These are phyloP conservation scores for Lodderomyces margitis DNA, from an alignment of 1,139 yeast genomes.

Conservation along the genomic window DNA sequence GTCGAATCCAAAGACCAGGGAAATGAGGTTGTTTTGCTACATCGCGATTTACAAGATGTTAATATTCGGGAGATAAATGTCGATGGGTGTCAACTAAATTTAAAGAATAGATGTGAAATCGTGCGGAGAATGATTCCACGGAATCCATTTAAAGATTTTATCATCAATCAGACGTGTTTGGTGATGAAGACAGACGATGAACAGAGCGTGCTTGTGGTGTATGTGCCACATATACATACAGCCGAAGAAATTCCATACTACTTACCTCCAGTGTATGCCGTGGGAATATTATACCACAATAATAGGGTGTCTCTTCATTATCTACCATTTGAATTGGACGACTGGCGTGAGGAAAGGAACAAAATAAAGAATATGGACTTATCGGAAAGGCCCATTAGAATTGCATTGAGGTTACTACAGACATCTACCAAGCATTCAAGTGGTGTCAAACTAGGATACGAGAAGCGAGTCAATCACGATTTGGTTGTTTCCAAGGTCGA, in stretches of 20 bases:
- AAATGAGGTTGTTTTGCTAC: constrained; percentile 37
- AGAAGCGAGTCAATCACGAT: constrained; percentile 87
- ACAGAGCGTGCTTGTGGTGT: constrained; percentile 52
- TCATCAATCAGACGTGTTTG: constrained; percentile 82
- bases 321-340: constrained; percentile 52
- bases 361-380: constrained; percentile 37
- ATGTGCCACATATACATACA: constrained; percentile 66
- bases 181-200: constrained; percentile 29
- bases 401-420: constrained; percentile 73
- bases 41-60: constrained; percentile 55
- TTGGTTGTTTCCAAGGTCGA: constrained; percentile 76
- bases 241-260: constrained; percentile 80
- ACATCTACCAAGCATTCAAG: constrained; percentile 81
- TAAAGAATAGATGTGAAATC: constrained; percentile 47
- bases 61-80: constrained; percentile 48
- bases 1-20: constrained; percentile 22
- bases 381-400: constrained; percentile 68
- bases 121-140: constrained; percentile 85
- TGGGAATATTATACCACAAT: constrained; percentile 64
- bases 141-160: constrained; percentile 80
- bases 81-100: constrained; percentile 24
- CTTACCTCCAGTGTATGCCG: constrained; percentile 77
- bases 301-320: constrained; percentile 75
- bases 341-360: constrained; percentile 15
- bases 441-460: constrained; percentile 82